Evolutionary conservation across 1,139 yeast genomes (phyloP), one percentile per base, ranked within the genome.

Genomic region (Saccharomycopsis crataegensis): DNA sequence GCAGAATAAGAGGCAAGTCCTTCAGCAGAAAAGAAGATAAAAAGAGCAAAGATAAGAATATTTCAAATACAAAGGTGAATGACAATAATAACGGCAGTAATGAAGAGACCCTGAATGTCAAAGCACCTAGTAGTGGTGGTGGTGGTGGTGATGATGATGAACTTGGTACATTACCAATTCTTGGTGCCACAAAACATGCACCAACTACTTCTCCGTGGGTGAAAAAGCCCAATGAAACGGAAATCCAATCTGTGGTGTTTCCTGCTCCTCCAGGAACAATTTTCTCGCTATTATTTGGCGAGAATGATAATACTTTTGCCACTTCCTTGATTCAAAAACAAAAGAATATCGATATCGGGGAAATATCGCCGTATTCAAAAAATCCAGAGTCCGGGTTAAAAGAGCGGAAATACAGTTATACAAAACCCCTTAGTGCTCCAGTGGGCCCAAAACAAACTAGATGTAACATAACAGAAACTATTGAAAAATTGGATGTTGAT

Each of bases 361-460:
- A 75, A 1, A 76, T 90, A 52, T 76, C 82, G 1, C 74, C 75
- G 32, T 78, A 82, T 61, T 51, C 58, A 14, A 62, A 69, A 37
- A 59, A 61, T 11, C 62, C 61, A 12, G 62, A 63, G 14, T 64
- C 62, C 12, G 59, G 65, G 1, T 66, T 68, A 1, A 70, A 70
- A 54, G 71, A 71, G 57, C 77, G 99, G 58, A 72, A 75, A 45
- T 91, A 84, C 65, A 75, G 77, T 5, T 94, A 91, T 66, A 76
- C 74, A 48, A 91, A 91, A 66, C 98, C 96, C 3, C 73, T 94
- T 58, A 74, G 75, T 56, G 91, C 85, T 0, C 80, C 96, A 0
- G 81, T 94, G 56, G 99, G 99, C 0, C 99, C 99, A 6, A 93
- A 91, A 64, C 96, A 91, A 65, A 91, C 99, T 2, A 80, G 78